Conservation (phyloP, 2,329 filamentous ascomycete genomes). For the Xylariaceae sp. region DNA sequence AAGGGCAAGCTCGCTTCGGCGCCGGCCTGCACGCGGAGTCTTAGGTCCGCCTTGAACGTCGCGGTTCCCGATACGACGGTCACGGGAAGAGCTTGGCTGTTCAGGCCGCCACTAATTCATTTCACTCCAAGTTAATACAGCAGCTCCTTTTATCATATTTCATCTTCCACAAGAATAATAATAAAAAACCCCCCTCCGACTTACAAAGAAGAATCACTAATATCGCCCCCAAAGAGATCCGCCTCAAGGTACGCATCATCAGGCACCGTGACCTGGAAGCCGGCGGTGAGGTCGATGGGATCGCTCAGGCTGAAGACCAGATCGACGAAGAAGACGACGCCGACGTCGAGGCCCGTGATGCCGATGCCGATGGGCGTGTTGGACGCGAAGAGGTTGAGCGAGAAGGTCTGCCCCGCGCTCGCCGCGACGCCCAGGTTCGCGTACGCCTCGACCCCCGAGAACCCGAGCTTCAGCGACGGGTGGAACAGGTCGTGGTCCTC, state of each 20-base stretch:
- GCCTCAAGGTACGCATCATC: slow-evolving; percentile 18
- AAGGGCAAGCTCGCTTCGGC: slow-evolving; percentile 18
- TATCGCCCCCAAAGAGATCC: slow-evolving; percentile 21
- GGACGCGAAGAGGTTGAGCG: slow-evolving; percentile 22
- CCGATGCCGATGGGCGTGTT: slow-evolving; percentile 23
- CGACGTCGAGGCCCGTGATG: slow-evolving; percentile 25
- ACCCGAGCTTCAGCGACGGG: slow-evolving; percentile 5
- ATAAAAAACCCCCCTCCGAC: background rate
- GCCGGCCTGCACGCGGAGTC: slow-evolving; percentile 27
- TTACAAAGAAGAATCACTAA: slow-evolving; percentile 26
- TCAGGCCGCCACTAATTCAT: slow-evolving; percentile 14
- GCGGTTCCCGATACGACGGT: slow-evolving; percentile 15
- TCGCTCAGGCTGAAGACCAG: slow-evolving; percentile 19
- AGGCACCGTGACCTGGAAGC: slow-evolving; percentile 21
- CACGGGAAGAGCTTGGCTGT: slow-evolving; percentile 20
- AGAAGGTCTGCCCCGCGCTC: slow-evolving; percentile 16
- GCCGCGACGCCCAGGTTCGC: slow-evolving; percentile 8
- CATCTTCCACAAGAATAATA: too few species aligned
- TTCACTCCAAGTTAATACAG: too few species aligned
- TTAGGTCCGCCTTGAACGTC: slow-evolving; percentile 25
- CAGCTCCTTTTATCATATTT: too few species aligned
- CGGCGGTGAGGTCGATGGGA: slow-evolving; percentile 20
- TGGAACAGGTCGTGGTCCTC: slow-evolving; percentile 16
- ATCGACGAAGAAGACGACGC: slow-evolving; percentile 24
- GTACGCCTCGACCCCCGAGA: slow-evolving; percentile 19